Evolutionary conservation across 805 yeast species (phyloP).

Genomic region (Lachancea lanzarotensis): DNA sequence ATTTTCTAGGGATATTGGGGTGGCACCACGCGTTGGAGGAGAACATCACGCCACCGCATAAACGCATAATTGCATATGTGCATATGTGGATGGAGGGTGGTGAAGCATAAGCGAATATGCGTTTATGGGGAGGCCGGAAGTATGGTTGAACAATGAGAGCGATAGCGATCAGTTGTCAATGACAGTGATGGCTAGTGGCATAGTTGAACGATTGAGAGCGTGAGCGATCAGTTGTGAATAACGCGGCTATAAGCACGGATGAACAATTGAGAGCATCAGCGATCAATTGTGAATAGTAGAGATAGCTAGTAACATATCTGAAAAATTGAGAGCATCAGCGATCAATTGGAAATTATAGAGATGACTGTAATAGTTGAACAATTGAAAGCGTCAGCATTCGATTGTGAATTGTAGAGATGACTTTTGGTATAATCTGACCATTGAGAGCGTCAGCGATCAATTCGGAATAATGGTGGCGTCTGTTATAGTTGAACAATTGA

Average conservation of each 20-base stretch:
- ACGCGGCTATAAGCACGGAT: too few relatives aligned
- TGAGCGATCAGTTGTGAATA: too few relatives aligned
- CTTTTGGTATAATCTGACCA: too few relatives aligned
- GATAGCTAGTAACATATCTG: too few relatives aligned
- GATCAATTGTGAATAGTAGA: background rate
- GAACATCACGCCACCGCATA: background rate
- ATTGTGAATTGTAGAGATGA: background rate
- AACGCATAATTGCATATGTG: background rate
- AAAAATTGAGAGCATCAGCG: too few relatives aligned
- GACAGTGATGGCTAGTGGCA: background rate
- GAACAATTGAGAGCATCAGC: background rate
- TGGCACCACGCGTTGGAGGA: background rate
- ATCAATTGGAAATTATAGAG: too few relatives aligned
- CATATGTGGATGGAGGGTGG: background rate
- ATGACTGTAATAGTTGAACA: too few relatives aligned
- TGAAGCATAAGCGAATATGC: too few relatives aligned
- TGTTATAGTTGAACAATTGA: too few relatives aligned
- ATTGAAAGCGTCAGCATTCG: background rate
- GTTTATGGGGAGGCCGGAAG: background rate
- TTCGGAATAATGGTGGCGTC: too few relatives aligned
- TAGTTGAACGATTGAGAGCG: too few relatives aligned
- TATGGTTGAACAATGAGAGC: background rate
- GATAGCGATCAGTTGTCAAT: background rate
- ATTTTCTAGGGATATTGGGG: background rate
- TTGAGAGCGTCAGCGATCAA: background rate